These are phyloP conservation scores for Gryganskiella cystojenkinii DNA, from an alignment of 192 early-diverging fungal species.

Conservation along the genomic window DNA sequence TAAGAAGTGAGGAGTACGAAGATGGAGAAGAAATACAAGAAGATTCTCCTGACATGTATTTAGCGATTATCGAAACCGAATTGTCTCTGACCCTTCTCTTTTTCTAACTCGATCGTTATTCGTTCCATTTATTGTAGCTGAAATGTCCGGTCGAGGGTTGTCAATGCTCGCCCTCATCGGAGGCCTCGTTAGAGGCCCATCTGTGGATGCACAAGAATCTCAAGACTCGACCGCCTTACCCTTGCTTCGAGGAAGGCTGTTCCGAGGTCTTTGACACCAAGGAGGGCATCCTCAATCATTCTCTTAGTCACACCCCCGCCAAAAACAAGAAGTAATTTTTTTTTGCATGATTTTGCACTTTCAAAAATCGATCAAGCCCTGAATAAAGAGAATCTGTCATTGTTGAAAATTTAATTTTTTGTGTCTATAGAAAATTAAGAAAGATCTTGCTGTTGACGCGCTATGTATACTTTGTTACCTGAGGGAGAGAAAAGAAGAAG, in stretches of 20 bases:
- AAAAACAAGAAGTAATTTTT: neutral
- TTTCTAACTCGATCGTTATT: neutral
- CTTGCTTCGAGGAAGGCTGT: constrained; percentile 13
- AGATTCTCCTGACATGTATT: no score
- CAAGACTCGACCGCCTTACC: constrained; percentile 3
- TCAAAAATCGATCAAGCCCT: no score
- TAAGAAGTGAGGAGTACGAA: neutral
- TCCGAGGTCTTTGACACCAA: constrained; percentile 4
- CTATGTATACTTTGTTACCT: no score
- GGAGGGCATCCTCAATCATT: constrained; percentile 2
- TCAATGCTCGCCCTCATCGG: neutral
- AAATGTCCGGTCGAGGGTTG: constrained; percentile 12
- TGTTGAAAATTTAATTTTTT: no score
- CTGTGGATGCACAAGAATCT: constrained; percentile 14
- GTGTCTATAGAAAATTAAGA: no score
- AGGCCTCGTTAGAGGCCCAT: constrained; percentile 1
- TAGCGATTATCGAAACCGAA: neutral
- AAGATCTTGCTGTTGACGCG: no score
- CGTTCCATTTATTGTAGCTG: neutral
- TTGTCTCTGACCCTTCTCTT: neutral
- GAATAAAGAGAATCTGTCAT: no score
- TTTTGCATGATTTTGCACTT: no score
- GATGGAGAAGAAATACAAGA: neutral
- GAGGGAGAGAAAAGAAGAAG: no score
- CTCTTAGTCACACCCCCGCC: neutral